Percentiles rank a stretch among this genome's conserved stretches.
Evolutionary conservation across 768 basidiomycete genomes (phyloP).

Genomic region (Daedaleopsis nitida): DNA sequence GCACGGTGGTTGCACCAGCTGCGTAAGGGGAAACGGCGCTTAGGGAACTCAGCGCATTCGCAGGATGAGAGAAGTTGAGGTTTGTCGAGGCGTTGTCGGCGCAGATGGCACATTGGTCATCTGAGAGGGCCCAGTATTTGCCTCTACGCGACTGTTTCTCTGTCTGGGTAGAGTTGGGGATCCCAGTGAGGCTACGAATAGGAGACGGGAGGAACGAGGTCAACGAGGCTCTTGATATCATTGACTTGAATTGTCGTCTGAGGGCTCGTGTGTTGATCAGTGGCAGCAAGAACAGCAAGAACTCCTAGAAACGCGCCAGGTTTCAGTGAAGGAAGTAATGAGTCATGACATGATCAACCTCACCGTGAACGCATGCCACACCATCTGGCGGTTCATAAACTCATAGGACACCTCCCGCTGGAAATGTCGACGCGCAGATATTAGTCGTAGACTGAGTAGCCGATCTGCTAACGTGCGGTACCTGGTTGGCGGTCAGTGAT

Average conservation of each 20-base stretch:
- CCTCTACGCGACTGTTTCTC: constrained; percentile 38
- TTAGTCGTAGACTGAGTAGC: constrained; percentile 70
- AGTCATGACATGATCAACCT: constrained; percentile 29
- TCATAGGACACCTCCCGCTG: constrained; percentile 93
- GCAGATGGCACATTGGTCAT: constrained; percentile 89
- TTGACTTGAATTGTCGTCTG: constrained; percentile 53
- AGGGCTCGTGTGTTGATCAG: constrained; percentile 71
- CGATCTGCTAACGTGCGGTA: constrained; percentile 86
- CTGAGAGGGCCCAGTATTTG: constrained; percentile 68
- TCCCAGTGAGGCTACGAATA: constrained; percentile 30
- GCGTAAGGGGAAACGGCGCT: constrained; percentile 31
- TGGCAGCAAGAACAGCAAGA: constrained; percentile 89
- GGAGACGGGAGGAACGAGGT: constrained; percentile 34
- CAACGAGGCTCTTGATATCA: constrained; percentile 30
- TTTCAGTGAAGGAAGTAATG: neutral
- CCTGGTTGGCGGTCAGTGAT: constrained; percentile 42
- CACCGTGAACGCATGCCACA: constrained; percentile 98
- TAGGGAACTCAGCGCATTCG: constrained; percentile 45
- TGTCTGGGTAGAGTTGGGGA: neutral
- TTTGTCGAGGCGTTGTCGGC: constrained; percentile 70
- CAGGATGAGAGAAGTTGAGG: constrained; percentile 55
- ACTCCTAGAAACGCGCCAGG: constrained; percentile 62
- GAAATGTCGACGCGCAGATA: constrained; percentile 67
- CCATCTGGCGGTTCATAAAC: constrained; percentile 99
- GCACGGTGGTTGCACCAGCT: neutral